Conservation (phyloP, 805 yeast species). For the Candida sonorensis region DNA sequence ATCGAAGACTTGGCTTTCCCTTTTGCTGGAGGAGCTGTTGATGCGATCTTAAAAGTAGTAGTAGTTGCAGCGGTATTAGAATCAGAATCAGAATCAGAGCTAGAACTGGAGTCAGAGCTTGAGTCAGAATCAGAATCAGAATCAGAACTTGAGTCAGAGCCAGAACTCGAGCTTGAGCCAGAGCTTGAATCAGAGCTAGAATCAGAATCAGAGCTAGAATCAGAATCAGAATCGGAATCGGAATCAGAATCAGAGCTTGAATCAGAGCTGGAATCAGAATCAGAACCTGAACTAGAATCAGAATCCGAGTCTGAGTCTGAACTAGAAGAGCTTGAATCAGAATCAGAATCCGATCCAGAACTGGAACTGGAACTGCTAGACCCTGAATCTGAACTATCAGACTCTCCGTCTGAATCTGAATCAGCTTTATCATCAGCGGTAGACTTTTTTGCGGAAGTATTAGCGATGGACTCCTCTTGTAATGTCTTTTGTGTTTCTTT, state of each 20-base stretch:
- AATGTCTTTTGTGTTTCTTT: constrained; percentile 6
- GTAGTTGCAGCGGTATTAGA: no score
- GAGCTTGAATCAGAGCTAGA: not conserved
- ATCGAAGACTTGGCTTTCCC: no score
- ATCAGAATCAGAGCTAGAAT: not conserved
- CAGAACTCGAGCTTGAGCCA: no score
- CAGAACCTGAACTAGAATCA: constrained; percentile 1
- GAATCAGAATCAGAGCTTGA: not conserved
- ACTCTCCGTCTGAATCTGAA: no score
- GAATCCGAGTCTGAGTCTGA: not conserved
- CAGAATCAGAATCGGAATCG: not conserved
- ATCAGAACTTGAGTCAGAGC: not conserved
- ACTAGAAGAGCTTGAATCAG: not conserved
- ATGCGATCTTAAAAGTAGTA: no score
- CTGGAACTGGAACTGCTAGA: not conserved
- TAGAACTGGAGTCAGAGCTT: not conserved
- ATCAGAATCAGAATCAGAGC: not conserved
- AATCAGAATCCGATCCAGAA: not conserved
- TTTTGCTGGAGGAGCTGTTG: no score
- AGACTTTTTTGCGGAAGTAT: not conserved
- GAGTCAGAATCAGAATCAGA: not conserved
- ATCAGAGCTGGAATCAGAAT: constrained; percentile 1
- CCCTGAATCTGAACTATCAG: not conserved
- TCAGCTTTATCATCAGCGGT: not conserved
- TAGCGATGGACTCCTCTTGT: not conserved